Evolutionary conservation across 1,139 yeast species (phyloP).

Genomic region (Magnusiomyces paraingens): DNA sequence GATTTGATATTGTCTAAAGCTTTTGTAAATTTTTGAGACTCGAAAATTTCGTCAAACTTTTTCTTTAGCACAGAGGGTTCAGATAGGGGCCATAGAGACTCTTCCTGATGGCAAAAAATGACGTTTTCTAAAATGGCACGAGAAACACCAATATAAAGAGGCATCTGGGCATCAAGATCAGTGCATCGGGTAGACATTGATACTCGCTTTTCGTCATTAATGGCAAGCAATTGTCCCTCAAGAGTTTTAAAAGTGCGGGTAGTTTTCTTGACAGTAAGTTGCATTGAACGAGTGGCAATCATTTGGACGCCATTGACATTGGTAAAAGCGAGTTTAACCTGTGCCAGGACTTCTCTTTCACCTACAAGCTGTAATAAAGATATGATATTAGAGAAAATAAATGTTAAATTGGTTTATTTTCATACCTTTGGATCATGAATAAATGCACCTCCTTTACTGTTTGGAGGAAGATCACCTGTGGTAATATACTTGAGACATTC

Average conservation of each 20-base stretch:
- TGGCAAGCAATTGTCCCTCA: constrained; percentile 77
- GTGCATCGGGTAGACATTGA: constrained; percentile 78
- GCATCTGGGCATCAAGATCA: constrained; percentile 78
- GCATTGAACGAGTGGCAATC: constrained; percentile 84
- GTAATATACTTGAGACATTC: constrained; percentile 93
- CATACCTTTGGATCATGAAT: constrained; percentile 81
- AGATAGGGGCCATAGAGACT: constrained; percentile 90
- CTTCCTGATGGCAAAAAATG: constrained; percentile 96
- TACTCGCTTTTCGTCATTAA: constrained; percentile 58
- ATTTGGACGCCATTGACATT: constrained; percentile 68
- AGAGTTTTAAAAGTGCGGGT: constrained; percentile 77
- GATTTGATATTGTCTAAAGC: constrained; percentile 75
- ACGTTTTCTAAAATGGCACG: constrained; percentile 85
- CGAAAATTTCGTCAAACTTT: constrained; percentile 93
- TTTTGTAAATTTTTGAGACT: constrained; percentile 87
- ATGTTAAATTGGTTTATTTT: neutral
- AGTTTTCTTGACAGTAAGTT: constrained; percentile 54
- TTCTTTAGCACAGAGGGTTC: constrained; percentile 88
- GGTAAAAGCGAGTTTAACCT: constrained; percentile 79
- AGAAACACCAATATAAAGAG: constrained; percentile 79
- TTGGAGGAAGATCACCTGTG: constrained; percentile 94
- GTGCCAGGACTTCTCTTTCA: constrained; percentile 75
- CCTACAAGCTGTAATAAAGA: constrained; percentile 35
- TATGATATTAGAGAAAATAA: neutral
- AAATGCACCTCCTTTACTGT: constrained; percentile 93